These are phyloP conservation scores for Penicillium turbatum DNA, from an alignment of 495 filamentous ascomycete genomes.

Conservation along the genomic window DNA sequence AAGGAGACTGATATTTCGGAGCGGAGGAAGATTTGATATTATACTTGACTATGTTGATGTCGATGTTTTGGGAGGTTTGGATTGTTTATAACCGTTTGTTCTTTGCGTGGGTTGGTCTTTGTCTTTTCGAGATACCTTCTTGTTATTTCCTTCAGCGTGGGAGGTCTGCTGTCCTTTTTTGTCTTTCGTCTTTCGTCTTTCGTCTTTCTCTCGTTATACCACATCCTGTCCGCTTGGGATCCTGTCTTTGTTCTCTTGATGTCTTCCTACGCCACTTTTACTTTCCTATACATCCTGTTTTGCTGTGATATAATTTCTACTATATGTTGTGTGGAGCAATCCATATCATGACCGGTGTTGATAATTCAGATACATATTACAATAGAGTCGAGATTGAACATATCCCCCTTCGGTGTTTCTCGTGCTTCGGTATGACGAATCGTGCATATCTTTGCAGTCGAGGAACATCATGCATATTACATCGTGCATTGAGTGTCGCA, in stretches of 20 bases:
- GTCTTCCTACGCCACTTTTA: background rate
- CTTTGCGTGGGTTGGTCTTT: constrained; percentile 9
- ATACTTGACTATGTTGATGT: background rate
- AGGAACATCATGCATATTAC: background rate
- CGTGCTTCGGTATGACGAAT: background rate
- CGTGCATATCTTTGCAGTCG: background rate
- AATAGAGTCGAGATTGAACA: background rate
- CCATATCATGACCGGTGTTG: background rate
- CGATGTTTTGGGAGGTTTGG: background rate
- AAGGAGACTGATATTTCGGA: background rate
- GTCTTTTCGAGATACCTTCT: constrained; percentile 8
- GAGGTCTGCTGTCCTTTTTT: constrained; percentile 3
- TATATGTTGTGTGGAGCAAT: constrained; percentile 1
- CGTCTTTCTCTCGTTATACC: background rate
- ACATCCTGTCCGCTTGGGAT: background rate
- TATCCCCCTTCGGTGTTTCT: background rate
- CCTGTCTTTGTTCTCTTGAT: background rate
- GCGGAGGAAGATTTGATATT: background rate
- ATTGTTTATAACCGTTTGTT: background rate
- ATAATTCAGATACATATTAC: background rate
- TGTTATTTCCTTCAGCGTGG: constrained; percentile 3
- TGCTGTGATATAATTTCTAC: background rate
- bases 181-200: background rate
- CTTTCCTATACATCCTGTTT: background rate
- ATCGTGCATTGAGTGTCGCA: background rate